Conservation (phyloP, 2,329 filamentous ascomycete genomes). For the Colletotrichum caudatum region DNA sequence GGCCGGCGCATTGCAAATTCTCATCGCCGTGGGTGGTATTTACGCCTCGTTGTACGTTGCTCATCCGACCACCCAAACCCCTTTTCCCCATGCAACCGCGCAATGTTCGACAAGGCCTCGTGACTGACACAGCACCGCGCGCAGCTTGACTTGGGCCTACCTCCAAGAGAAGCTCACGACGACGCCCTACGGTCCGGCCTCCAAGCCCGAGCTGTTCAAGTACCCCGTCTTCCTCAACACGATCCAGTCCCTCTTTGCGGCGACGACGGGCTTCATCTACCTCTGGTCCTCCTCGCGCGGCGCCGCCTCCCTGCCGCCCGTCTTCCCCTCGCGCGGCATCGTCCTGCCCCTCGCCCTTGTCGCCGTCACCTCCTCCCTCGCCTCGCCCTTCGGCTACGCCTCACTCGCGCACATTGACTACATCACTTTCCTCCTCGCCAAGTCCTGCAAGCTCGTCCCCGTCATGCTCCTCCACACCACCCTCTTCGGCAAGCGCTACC, state of each 20-base stretch:
- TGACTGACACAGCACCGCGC: constrained; percentile 2
- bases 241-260: constrained; percentile 91
- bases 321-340: constrained; percentile 84
- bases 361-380: constrained; percentile 84
- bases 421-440: constrained; percentile 96
- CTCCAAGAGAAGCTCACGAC: constrained; percentile 98
- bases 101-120: not conserved
- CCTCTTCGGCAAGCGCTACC: constrained; percentile 88
- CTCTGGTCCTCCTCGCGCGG: constrained; percentile 73
- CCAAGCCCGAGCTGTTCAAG: constrained; percentile 82
- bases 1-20: constrained; percentile 78
- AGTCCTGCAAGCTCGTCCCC: constrained; percentile 98
- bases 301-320: constrained; percentile 64
- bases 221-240: constrained; percentile 97
- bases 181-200: constrained; percentile 78
- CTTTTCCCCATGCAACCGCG: too few species aligned
- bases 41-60: constrained; percentile 90
- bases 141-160: constrained; percentile 91
- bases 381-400: constrained; percentile 96
- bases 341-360: constrained; percentile 85
- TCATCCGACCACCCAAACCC: not conserved
- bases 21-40: constrained; percentile 92
- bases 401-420: constrained; percentile 95
- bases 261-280: constrained; percentile 84
- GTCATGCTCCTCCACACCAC: constrained; percentile 98